Base-by-base conservation (phyloP, 768 basidiomycete genomes). In the Phylloporus sp. region DNA sequence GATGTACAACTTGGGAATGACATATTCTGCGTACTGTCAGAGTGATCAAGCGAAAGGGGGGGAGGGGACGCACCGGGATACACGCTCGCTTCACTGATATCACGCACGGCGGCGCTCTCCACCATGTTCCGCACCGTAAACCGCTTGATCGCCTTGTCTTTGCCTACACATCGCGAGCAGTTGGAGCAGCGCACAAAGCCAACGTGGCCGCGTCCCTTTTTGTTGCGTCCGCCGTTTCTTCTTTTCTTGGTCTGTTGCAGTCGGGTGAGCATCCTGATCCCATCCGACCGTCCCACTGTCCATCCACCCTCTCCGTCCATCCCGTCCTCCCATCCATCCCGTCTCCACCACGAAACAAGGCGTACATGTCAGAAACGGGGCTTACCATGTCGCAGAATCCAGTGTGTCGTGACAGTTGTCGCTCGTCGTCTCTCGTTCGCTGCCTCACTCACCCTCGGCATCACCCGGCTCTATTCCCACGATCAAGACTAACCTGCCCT, bases 61-160 rank as follows among this genome's bases (percentile, higher is more conserved):
- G 8, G 8, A 5, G n/a, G 5, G 4, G 20, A 73, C 82, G 56
- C 61, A 93, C 92, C 91, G 48, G 76, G 71, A 75, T 97, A 99
- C 52, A 97, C 86, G 62, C 84, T 87, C 33, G 94, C 93, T 62
- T 98, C 96, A 66, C 86, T 90, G 67, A 99, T 88, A 76, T 99
- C 96, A 55, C 94, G 80, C 59, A 97, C 90, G 44, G 95, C 95
- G 36, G 96, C 96, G 65, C 90, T 90, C 81, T 98, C 95, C 48
- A 99, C 93, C 90, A 98, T 98, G 83, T 99, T 99, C 73, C 93
- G 84, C 65, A 98, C 95, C 31, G 94, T 96, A 82, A 95, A 95
- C 42, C 96, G 81, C 78, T 96, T 96, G 86, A 98, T 96, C 57
- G 95, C 95, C 81, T 98, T 98, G 79, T 98, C 95, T 80, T 98